Evolutionary conservation across 768 basidiomycete species (phyloP).

Genomic region (Auricularia heimuer): DNA sequence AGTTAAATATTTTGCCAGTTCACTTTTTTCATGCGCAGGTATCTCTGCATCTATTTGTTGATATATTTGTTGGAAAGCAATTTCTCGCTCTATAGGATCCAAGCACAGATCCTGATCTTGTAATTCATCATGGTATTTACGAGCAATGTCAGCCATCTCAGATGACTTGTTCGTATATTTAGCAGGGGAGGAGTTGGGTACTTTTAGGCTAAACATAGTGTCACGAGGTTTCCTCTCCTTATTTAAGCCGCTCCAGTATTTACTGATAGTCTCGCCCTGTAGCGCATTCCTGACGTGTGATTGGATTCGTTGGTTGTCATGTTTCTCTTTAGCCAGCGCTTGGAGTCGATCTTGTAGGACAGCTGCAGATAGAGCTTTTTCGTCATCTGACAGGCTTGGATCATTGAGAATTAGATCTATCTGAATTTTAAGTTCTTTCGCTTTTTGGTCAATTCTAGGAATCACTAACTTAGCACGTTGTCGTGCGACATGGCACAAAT

Average conservation of each 20-base stretch:
- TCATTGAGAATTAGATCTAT: background rate
- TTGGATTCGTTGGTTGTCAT: background rate
- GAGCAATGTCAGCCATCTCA: background rate
- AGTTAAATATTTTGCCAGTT: conserved; percentile 16
- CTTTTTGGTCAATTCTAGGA: background rate
- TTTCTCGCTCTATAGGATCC: background rate
- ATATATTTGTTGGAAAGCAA: background rate
- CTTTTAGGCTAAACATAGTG: background rate
- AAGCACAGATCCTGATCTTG: background rate
- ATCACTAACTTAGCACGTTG: background rate
- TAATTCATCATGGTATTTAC: background rate
- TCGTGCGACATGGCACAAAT: background rate
- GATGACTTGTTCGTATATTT: background rate
- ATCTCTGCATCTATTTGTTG: background rate
- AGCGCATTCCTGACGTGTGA: background rate
- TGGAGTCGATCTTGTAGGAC: background rate
- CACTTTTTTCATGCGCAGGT: conserved; percentile 12
- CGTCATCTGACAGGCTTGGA: background rate
- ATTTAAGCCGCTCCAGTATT: background rate
- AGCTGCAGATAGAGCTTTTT: background rate
- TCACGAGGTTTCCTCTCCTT: background rate
- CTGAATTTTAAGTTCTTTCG: background rate
- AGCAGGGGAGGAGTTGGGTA: background rate
- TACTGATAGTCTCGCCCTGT: background rate
- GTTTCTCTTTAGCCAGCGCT: background rate